Evolutionary conservation across 1,284 basidiomycete genomes (phyloP).

Genomic region (Heliocybe sulcata): DNA sequence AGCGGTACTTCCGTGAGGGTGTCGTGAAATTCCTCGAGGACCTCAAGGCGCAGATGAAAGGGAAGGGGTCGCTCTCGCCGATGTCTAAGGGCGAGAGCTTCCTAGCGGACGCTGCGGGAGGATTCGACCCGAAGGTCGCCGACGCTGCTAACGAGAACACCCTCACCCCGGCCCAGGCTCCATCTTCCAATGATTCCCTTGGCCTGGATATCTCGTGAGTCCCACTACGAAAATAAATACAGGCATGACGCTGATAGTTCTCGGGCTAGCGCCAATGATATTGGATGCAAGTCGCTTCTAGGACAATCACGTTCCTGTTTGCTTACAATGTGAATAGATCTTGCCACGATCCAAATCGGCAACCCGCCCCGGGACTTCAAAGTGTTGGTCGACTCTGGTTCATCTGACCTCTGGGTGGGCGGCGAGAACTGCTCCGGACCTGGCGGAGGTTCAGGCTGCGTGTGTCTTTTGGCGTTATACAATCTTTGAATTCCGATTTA

Average conservation of each 20-base stretch:
- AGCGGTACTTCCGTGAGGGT: not conserved
- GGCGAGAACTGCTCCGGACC: conserved; percentile 42
- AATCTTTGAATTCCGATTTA: conserved; percentile 7
- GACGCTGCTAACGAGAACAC: conserved; percentile 28
- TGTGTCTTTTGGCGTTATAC: conserved; percentile 21
- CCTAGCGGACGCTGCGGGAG: conserved; percentile 10
- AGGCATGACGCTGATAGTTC: not conserved
- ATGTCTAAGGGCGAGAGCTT: not conserved
- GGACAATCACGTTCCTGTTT: not conserved
- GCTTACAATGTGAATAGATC: conserved; percentile 10
- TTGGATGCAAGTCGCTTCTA: conserved; percentile 33
- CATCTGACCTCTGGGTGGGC: conserved; percentile 80
- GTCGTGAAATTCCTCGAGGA: not conserved
- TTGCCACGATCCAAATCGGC: conserved; percentile 72
- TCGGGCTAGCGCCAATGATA: conserved; percentile 31
- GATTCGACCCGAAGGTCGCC: conserved; percentile 28
- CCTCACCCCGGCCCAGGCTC: conserved; percentile 44
- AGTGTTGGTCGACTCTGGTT: conserved; percentile 83
- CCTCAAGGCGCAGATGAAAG: not conserved
- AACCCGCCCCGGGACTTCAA: conserved; percentile 68
- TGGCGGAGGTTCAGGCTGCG: conserved; percentile 39
- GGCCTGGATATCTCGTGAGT: conserved; percentile 66
- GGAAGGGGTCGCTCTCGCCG: conserved; percentile 6
- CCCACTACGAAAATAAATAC: conserved; percentile 2
- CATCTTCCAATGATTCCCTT: conserved; percentile 51